Conservation (phyloP, 805 yeast species). For the Kodamaea nitidulidarum region DNA sequence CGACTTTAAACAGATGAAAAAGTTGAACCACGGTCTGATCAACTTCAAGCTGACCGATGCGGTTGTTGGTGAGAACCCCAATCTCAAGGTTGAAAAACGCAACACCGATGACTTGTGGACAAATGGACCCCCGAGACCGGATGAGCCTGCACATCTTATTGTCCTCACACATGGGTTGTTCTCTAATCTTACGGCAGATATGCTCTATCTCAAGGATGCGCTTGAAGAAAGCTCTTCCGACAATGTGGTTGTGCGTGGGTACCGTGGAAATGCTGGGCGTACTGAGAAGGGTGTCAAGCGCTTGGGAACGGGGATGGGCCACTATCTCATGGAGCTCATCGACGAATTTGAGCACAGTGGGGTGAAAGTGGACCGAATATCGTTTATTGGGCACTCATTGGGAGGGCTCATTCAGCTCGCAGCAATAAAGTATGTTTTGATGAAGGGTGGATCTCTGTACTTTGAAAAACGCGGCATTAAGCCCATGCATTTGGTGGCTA, state of each 20-base stretch:
- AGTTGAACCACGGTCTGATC: conserved; percentile 23
- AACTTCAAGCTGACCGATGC: conserved; percentile 3
- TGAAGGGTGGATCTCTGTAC: conserved; percentile 27
- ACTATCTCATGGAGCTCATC: conserved; percentile 25
- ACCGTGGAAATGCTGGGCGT: conserved; percentile 36
- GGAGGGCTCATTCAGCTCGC: conserved; percentile 43
- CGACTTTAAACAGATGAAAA: conserved; percentile 30
- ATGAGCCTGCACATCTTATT: conserved; percentile 35
- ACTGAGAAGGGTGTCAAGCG: conserved; percentile 40
- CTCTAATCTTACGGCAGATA: conserved; percentile 42
- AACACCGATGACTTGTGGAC: conserved; percentile 35
- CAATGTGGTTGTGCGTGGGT: conserved; percentile 38
- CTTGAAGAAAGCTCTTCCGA: conserved; percentile 25
- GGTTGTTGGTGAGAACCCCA: conserved; percentile 16
- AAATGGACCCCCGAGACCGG: conserved; percentile 20
- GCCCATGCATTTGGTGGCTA: conserved; percentile 32
- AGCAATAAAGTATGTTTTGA: conserved; percentile 35
- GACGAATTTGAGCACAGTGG: conserved; percentile 15
- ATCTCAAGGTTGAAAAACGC: conserved; percentile 22
- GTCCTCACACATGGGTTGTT: conserved; percentile 43
- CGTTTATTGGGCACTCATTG: conserved; percentile 42
- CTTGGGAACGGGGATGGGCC: conserved; percentile 31
- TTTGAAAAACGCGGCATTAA: conserved; percentile 24
- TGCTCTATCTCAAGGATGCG: conserved; percentile 38
- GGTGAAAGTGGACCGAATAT: conserved; percentile 24